Percentiles rank a stretch among this genome's conserved stretches.
Evolutionary conservation across 441 rosid genomes (phyloP).

Genomic region (Hypseocharis bilobata): DNA sequence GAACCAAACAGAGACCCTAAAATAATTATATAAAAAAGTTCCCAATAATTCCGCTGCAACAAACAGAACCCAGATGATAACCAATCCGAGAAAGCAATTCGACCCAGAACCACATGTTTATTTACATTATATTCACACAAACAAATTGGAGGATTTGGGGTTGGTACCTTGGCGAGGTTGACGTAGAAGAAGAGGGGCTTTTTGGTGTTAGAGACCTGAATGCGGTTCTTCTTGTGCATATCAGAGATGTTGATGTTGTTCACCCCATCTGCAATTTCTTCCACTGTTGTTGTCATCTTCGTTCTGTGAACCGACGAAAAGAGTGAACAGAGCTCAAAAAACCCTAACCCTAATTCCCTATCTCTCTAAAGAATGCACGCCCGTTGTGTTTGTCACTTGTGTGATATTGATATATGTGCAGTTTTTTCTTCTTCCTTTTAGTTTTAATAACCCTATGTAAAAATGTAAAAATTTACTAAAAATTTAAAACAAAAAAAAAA

Average conservation of each 20-base stretch:
- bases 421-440: too few relatives aligned
- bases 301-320: background rate
- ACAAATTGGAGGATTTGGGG: too few relatives aligned
- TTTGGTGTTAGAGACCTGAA: constrained; percentile 29
- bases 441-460: too few relatives aligned
- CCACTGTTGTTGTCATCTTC: constrained; percentile 14
- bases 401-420: too few relatives aligned
- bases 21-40: background rate
- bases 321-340: background rate
- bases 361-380: background rate
- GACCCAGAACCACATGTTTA: too few relatives aligned
- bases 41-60: background rate
- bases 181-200: constrained; percentile 30
- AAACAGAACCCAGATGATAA: background rate
- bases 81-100: background rate
- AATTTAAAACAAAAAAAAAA: too few relatives aligned
- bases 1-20: too few relatives aligned
- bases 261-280: constrained; percentile 22
- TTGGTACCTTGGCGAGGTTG: constrained; percentile 26
- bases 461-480: too few relatives aligned
- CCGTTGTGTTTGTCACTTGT: background rate
- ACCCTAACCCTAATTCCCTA: constrained; percentile 7
- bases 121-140: too few relatives aligned
- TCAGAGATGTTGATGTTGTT: constrained; percentile 22
- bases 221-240: constrained; percentile 23